phyloP scores from a whole-genome alignment of 148 eudicot genomes.

The Limonium bicolor region DNA sequence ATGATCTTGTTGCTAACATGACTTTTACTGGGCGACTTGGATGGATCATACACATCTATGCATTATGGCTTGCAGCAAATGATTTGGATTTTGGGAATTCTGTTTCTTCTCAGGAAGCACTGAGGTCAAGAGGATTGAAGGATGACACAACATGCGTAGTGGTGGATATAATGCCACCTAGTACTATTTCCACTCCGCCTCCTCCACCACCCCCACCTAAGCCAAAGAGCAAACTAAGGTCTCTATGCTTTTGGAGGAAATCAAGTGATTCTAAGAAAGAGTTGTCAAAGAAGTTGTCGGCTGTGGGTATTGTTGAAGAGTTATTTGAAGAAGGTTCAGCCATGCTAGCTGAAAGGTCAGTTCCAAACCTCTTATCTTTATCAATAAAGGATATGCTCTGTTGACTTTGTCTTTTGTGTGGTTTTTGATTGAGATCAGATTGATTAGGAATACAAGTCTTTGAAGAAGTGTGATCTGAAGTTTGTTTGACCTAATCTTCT shows the following conservation, averaged over 20 bases:
- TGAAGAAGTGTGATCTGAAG: too few species aligned
- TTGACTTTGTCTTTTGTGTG: too few species aligned
- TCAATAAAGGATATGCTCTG: too few species aligned
- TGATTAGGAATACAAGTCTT: too few species aligned
- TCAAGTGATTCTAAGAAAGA: conserved; percentile 31
- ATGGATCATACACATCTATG: too few species aligned
- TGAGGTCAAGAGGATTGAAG: conserved; percentile 64
- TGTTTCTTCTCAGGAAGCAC: conserved; percentile 43
- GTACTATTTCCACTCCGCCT: conserved; percentile 13
- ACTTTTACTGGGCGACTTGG: too few species aligned
- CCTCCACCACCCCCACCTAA: conserved; percentile 38
- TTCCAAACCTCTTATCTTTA: neutral
- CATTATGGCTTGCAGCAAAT: too few species aligned
- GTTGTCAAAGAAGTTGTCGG: conserved; percentile 51
- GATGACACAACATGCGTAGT: conserved; percentile 88
- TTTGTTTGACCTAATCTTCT: too few species aligned
- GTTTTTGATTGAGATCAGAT: too few species aligned
- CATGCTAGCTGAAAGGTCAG: conserved; percentile 83
- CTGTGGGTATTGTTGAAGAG: conserved; percentile 74
- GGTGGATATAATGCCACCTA: conserved; percentile 76
- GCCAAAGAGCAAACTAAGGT: conserved; percentile 35
- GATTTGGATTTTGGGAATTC: neutral
- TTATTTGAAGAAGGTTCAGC: conserved; percentile 96
- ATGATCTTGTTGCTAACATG: too few species aligned
- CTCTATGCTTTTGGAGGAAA: conserved; percentile 45